phyloP scores from a whole-genome alignment of 768 basidiomycete species.

The Leccinum rimulosum region DNA sequence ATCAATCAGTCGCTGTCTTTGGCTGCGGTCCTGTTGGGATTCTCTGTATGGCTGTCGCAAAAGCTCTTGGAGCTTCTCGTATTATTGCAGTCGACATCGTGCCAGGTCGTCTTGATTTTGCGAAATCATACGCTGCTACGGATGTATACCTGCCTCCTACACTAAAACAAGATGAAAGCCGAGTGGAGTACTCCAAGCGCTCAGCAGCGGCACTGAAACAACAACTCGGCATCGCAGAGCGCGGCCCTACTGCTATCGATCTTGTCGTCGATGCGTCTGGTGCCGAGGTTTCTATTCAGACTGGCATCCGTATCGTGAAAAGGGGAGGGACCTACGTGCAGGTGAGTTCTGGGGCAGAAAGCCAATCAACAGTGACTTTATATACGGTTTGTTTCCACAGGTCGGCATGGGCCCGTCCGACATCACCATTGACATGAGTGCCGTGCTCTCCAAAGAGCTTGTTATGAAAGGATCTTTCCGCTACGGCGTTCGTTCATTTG shows the following conservation, averaged over 20 bases:
- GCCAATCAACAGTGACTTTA: background rate
- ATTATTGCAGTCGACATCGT: constrained; percentile 85
- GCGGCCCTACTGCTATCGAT: constrained; percentile 73
- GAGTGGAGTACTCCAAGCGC: constrained; percentile 67
- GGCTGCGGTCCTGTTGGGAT: constrained; percentile 90
- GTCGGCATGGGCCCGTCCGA: constrained; percentile 87
- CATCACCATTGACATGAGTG: constrained; percentile 68
- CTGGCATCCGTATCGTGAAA: constrained; percentile 72
- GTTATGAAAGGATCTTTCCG: constrained; percentile 90
- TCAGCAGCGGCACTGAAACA: constrained; percentile 66
- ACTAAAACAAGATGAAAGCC: constrained; percentile 60
- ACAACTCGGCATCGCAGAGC: constrained; percentile 63
- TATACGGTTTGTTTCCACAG: constrained; percentile 20
- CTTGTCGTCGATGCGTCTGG: constrained; percentile 91
- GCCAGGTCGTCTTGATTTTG: constrained; percentile 77
- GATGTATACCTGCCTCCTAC: constrained; percentile 66
- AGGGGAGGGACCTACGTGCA: constrained; percentile 75
- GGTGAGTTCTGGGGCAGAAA: constrained; percentile 31
- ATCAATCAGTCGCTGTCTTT: constrained; percentile 78
- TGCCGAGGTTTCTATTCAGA: constrained; percentile 90
- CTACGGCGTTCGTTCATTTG: constrained; percentile 56
- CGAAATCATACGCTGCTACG: constrained; percentile 80
- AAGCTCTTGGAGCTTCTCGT: constrained; percentile 82
- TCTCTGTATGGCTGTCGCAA: constrained; percentile 94
- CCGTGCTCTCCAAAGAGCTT: constrained; percentile 75